Base-by-base conservation (phyloP, 2,329 filamentous ascomycete genomes). In the Curvularia sp. region DNA sequence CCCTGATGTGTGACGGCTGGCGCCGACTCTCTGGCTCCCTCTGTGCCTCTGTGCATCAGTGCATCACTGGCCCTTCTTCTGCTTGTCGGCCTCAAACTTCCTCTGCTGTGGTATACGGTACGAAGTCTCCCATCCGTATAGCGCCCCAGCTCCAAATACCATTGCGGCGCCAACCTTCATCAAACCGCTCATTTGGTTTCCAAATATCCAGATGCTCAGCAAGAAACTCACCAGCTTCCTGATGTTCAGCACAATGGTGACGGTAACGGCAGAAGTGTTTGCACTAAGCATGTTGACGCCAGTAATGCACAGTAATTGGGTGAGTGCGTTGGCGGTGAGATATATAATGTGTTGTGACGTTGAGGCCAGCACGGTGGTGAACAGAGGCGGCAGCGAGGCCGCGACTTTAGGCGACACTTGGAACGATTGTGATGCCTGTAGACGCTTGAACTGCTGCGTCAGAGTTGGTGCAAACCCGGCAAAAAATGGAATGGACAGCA, bases 201-300 rank as follows among this genome's bases (percentile, higher is more conserved):
- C 95, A 78, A 99, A 99, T 1, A 99, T 78, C 85, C 93, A 94
- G 58, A 98, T 96, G 68, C 93, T 97, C 57, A 98, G 77, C 61
- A 98, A 80, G 60, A 98, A 84, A 70, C 93, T 97, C 54, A 97
- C 89, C 19, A 99, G 82, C 78, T 99, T 99, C 67, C 95, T 86
- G 59, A 99, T 91, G 75, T 98, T 99, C 59, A 99, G 83, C 47
- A 98, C 93, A 68, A 99, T 96, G 1, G 94, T 97, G 23, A 99
- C 95, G 0, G 95, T 98, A 54, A 99, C 84, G 0, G 95, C 96
- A 3, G 93, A 94, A 3, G 92, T 92, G 53, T 89, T 89, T 0
- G 94, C 91, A 1, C 92, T 93, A 4, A 99, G 83, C n/a, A 97
- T 84, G 68, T 98, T 98, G 56, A 99, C 95, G 1, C 95, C 95